Conservation (phyloP, 345 rosid genomes). For the Cardamine chenopodiifolia region DNA sequence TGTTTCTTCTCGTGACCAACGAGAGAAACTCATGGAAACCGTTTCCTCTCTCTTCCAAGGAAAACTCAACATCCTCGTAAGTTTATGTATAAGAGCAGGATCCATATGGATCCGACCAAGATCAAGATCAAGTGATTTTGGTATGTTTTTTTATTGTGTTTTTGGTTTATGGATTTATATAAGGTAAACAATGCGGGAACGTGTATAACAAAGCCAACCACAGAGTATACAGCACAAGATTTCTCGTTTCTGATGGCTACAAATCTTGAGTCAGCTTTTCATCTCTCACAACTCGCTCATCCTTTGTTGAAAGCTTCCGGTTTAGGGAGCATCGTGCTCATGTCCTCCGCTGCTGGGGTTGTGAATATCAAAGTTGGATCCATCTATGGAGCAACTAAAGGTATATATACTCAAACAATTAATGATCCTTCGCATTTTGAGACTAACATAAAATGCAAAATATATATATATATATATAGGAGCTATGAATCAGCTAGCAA, state of each 20-base stretch:
- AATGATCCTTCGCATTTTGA: neutral
- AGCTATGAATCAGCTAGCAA: slow-evolving; percentile 5
- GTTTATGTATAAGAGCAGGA: neutral
- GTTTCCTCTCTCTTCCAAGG: slow-evolving; percentile 23
- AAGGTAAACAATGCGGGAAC: slow-evolving; percentile 84
- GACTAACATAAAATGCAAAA: neutral
- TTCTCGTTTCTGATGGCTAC: slow-evolving; percentile 59
- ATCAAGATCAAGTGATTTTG: neutral
- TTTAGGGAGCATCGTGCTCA: slow-evolving; percentile 65
- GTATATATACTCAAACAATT: neutral
- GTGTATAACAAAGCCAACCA: slow-evolving; percentile 58
- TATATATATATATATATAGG: neutral
- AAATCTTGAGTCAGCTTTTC: slow-evolving; percentile 76
- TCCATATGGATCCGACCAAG: neutral
- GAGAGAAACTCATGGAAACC: slow-evolving; percentile 21
- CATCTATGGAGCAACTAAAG: slow-evolving; percentile 43
- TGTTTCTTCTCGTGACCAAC: slow-evolving; percentile 26
- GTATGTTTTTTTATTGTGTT: neutral
- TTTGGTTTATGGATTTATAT: neutral
- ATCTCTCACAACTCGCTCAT: slow-evolving; percentile 70
- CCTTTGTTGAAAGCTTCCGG: slow-evolving; percentile 69
- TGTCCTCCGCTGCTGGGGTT: slow-evolving; percentile 63
- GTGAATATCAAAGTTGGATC: slow-evolving; percentile 34
- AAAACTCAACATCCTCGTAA: slow-evolving; percentile 3
- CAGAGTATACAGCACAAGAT: slow-evolving; percentile 57